phyloP scores from a whole-genome alignment of 306 rosid genomes.

The Boehmeria nivea region DNA sequence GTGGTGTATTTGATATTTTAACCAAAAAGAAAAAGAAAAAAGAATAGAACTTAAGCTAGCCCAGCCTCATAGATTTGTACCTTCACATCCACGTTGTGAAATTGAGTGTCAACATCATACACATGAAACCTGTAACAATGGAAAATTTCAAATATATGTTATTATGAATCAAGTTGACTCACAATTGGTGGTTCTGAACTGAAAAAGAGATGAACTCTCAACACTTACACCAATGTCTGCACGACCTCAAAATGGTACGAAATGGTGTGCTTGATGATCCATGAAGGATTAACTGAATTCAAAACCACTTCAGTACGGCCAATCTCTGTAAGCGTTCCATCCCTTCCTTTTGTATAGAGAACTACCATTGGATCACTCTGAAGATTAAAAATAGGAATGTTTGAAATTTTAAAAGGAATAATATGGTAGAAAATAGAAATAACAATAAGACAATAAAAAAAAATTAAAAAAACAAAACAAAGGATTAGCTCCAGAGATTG shows the following conservation, averaged over 20 bases:
- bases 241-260: constrained; percentile 82
- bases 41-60: background rate
- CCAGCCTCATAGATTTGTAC: constrained; percentile 33
- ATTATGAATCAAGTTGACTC: constrained; percentile 30
- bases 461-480: no score
- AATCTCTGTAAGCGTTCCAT: constrained; percentile 77
- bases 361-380: constrained; percentile 96
- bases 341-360: constrained; percentile 64
- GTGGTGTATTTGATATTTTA: no score
- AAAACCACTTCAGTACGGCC: constrained; percentile 86
- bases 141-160: constrained; percentile 22
- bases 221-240: constrained; percentile 89
- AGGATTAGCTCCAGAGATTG: no score
- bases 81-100: constrained; percentile 74
- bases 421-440: constrained; percentile 6
- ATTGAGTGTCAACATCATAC: constrained; percentile 84
- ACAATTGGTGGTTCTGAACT: constrained; percentile 10
- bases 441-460: background rate
- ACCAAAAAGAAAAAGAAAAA: no score
- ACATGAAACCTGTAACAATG: constrained; percentile 66
- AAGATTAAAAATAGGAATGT: background rate
- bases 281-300: constrained; percentile 75
- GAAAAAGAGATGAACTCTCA: constrained; percentile 25
- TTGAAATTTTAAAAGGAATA: background rate
- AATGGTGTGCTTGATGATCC: constrained; percentile 74